Conservation (phyloP, 2,329 filamentous ascomycete genomes). For the Stemphylium lycopersici region DNA sequence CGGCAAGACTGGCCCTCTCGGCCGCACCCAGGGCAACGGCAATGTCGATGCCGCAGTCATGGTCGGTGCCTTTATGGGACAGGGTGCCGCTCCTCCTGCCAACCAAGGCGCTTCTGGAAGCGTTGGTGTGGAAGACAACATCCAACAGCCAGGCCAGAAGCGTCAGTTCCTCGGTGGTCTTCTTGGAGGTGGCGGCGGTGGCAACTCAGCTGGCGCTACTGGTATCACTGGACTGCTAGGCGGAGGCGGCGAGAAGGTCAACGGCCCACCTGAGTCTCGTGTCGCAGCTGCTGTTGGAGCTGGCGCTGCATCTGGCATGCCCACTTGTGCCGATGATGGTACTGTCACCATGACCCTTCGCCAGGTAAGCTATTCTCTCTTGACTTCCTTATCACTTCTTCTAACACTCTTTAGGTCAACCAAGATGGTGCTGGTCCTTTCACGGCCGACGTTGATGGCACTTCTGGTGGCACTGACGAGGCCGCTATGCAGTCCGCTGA, state of each 20-base stretch:
- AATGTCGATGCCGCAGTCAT: constrained; percentile 65
- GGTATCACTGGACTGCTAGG: constrained; percentile 41
- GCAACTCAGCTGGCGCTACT: constrained; percentile 34
- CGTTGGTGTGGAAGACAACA: constrained; percentile 44
- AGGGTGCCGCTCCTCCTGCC: constrained; percentile 33
- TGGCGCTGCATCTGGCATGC: constrained; percentile 62
- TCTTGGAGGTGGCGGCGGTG: constrained; percentile 38
- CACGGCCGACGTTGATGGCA: constrained; percentile 65
- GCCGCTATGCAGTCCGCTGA: constrained; percentile 65
- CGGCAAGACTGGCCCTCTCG: constrained; percentile 63
- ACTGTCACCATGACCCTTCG: constrained; percentile 68
- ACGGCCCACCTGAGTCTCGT: constrained; percentile 57
- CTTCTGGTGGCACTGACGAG: constrained; percentile 67
- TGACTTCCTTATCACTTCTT: neutral
- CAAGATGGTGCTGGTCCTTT: constrained; percentile 72
- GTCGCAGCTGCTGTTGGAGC: constrained; percentile 62
- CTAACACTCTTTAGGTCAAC: constrained; percentile 56
- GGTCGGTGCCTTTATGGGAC: constrained; percentile 65
- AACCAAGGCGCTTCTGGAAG: constrained; percentile 40
- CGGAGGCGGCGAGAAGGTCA: constrained; percentile 55
- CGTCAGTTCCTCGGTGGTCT: constrained; percentile 44
- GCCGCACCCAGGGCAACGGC: constrained; percentile 67
- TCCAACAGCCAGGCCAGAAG: constrained; percentile 26
- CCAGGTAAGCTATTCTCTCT: constrained; percentile 48
- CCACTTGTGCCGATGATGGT: constrained; percentile 66